Conservation (phyloP, 2,329 filamentous ascomycete genomes). For the Clonostachys rhizophaga region DNA sequence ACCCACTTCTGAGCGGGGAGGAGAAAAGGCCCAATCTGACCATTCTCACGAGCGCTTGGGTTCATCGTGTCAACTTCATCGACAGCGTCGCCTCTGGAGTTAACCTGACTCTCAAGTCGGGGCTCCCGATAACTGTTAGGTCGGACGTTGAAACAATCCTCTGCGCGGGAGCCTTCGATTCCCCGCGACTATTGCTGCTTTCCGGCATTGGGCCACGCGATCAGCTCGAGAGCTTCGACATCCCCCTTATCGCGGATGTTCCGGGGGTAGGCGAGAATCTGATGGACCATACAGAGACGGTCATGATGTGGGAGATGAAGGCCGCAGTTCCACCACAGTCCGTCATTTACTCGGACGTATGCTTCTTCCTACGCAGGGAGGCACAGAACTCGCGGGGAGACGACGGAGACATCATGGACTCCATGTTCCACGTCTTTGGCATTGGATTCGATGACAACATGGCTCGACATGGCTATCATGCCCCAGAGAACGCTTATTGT, state of each 20-base stretch:
- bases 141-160: slow-evolving; percentile 75
- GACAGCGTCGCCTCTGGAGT: slow-evolving; percentile 68
- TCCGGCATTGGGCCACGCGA: slow-evolving; percentile 51
- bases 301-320: slow-evolving; percentile 73
- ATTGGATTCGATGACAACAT: slow-evolving; percentile 90
- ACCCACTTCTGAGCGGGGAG: slow-evolving; percentile 79
- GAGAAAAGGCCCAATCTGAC: slow-evolving; percentile 82
- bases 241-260: slow-evolving; percentile 49
- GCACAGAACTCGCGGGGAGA: slow-evolving; percentile 8
- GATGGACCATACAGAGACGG: slow-evolving; percentile 55
- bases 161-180: slow-evolving; percentile 77
- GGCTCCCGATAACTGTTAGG: slow-evolving; percentile 48
- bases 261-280: slow-evolving; percentile 58
- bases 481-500: slow-evolving; percentile 76
- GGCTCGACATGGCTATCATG: slow-evolving; percentile 64
- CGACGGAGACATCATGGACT: slow-evolving; percentile 73
- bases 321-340: slow-evolving; percentile 65
- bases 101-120: slow-evolving; percentile 55
- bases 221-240: slow-evolving; percentile 47
- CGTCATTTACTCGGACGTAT: slow-evolving; percentile 76
- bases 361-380: slow-evolving; percentile 73
- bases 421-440: slow-evolving; percentile 98
- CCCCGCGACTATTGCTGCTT: slow-evolving; percentile 60
- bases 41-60: slow-evolving; percentile 83
- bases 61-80: slow-evolving; percentile 71